Conservation (phyloP, 306 rosid genomes). For the Clitoria ternatea region DNA sequence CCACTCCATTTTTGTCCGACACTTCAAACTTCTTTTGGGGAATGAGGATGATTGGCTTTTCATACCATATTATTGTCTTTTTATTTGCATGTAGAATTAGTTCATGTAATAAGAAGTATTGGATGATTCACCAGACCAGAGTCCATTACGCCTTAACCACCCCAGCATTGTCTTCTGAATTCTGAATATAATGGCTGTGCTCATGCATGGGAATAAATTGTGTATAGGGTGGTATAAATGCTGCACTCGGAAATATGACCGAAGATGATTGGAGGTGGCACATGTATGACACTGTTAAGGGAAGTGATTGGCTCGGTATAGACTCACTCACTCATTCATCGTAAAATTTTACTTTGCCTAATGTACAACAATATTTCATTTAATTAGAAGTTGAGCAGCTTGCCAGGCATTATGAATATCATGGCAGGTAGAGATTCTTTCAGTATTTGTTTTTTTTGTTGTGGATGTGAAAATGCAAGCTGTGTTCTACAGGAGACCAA, state of each 20-base stretch:
- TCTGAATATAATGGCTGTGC: not conserved
- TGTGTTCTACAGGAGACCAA: conserved; percentile 67
- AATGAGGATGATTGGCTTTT: not conserved
- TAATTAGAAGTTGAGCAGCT: not conserved
- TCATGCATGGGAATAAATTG: conserved; percentile 8
- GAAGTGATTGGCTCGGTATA: conserved; percentile 92
- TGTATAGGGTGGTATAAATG: conserved; percentile 87
- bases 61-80: not conserved
- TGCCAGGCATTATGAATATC: not conserved
- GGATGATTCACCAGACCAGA: not conserved
- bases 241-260: conserved; percentile 88
- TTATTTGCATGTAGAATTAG: not conserved
- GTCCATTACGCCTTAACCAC: not conserved
- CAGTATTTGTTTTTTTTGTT: not conserved
- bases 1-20: not conserved
- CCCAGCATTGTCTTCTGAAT: not conserved
- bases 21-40: not conserved
- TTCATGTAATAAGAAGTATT: not conserved
- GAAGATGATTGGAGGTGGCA: conserved; percentile 99
- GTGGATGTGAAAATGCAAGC: conserved; percentile 16
- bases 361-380: not conserved
- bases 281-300: conserved; percentile 95
- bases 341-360: not conserved
- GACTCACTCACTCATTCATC: not conserved
- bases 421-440: not conserved